Conservation (phyloP, 306 rosid genomes). For the Quercus alba region DNA sequence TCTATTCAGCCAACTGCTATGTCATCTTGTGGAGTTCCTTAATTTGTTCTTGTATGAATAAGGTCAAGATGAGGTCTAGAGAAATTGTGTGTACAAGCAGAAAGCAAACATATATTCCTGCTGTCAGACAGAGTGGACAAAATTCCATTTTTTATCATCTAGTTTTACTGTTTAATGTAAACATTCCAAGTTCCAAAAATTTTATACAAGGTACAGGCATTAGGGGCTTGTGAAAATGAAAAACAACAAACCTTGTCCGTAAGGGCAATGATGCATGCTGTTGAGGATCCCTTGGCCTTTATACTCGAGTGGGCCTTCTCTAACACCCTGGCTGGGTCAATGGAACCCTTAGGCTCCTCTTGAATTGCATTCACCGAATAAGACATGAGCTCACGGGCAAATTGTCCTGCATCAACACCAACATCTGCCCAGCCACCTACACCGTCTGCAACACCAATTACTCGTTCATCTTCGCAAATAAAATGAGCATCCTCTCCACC, state of each 20-base stretch:
- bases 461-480: slow-evolving; percentile 72
- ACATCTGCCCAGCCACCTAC: slow-evolving; percentile 99
- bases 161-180: not conserved
- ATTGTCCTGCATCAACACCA: slow-evolving; percentile 77
- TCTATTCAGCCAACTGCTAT: not conserved
- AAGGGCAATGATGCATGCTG: slow-evolving; percentile 85
- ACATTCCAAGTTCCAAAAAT: not conserved
- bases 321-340: slow-evolving; percentile 70
- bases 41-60: not conserved
- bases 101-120: not conserved
- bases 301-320: slow-evolving; percentile 75
- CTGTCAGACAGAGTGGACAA: not conserved
- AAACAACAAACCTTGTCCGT: slow-evolving; percentile 47
- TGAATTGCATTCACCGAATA: slow-evolving; percentile 58
- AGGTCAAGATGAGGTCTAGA: not conserved
- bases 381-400: slow-evolving; percentile 75
- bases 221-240: slow-evolving; percentile 8
- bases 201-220: not conserved
- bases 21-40: not conserved
- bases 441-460: slow-evolving; percentile 88
- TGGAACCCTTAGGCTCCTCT: slow-evolving; percentile 61
- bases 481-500: slow-evolving; percentile 98
- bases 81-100: not conserved
- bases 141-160: not conserved
- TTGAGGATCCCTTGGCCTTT: slow-evolving; percentile 82